Conservation (phyloP, 495 filamentous ascomycete species). For the Penicillium canescens region DNA sequence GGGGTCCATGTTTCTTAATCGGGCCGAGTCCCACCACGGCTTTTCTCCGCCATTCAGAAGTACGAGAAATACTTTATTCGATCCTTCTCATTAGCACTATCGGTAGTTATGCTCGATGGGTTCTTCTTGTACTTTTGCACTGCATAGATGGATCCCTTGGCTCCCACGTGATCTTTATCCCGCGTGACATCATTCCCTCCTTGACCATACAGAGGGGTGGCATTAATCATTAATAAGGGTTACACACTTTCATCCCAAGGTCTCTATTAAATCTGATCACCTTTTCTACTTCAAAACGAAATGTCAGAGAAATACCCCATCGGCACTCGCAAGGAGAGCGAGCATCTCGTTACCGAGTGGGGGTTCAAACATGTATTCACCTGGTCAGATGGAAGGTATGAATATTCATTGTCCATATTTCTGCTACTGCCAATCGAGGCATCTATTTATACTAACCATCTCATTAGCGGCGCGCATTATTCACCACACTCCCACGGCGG, state of each 20-base stretch:
- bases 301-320: slow-evolving; percentile 36
- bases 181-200: background rate
- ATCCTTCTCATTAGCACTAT: background rate
- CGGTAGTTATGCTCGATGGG: background rate
- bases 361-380: slow-evolving; percentile 77
- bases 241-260: too few relatives aligned
- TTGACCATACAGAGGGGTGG: background rate
- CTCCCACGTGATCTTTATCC: background rate
- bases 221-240: slow-evolving; percentile 5
- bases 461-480: slow-evolving; percentile 67
- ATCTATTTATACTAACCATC: background rate
- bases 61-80: background rate
- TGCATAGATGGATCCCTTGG: background rate
- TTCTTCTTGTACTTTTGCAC: background rate
- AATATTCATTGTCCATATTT: background rate
- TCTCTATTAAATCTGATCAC: too few relatives aligned
- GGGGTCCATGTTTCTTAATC: background rate
- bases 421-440: too few relatives aligned
- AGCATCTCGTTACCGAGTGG: slow-evolving; percentile 71
- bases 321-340: slow-evolving; percentile 51
- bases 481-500: slow-evolving; percentile 68
- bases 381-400: slow-evolving; percentile 76
- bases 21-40: background rate
- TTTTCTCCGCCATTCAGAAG: background rate
- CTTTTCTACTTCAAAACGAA: too few relatives aligned